A percentile compares a stretch with the other conserved stretches of the same genome.
Evolutionary conservation across 2,329 filamentous ascomycete genomes (phyloP).

Genomic region (Metarhizium guizhouense): DNA sequence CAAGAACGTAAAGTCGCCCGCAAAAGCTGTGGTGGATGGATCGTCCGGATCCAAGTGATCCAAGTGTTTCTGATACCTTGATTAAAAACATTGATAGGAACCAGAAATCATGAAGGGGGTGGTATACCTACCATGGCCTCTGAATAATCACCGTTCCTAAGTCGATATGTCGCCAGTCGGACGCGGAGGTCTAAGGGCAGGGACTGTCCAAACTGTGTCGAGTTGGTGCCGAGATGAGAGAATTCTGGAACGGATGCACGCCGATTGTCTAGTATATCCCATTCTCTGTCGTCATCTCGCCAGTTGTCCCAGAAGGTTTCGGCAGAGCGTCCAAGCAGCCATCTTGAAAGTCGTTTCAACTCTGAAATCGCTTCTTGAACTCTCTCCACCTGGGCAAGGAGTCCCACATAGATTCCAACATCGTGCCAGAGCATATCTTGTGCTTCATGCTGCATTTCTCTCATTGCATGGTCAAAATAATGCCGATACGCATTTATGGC

Average conservation of each 20-base stretch:
- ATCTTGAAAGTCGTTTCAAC: slow-evolving; percentile 66
- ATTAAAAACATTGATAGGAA: slow-evolving; percentile 6
- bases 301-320: slow-evolving; percentile 72
- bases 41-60: slow-evolving; percentile 60
- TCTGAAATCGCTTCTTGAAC: slow-evolving; percentile 58
- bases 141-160: slow-evolving; percentile 55
- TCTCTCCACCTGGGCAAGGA: slow-evolving; percentile 57
- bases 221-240: slow-evolving; percentile 40
- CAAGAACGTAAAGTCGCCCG: slow-evolving; percentile 68
- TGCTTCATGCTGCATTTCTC: slow-evolving; percentile 21
- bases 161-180: slow-evolving; percentile 75
- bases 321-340: slow-evolving; percentile 66
- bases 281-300: slow-evolving; percentile 75
- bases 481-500: slow-evolving; percentile 40
- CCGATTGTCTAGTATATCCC: slow-evolving; percentile 67
- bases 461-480: slow-evolving; percentile 34
- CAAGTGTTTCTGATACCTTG: slow-evolving; percentile 47
- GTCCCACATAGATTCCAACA: slow-evolving; percentile 74
- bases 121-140: slow-evolving; percentile 61
- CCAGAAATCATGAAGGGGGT: background rate
- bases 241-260: slow-evolving; percentile 56
- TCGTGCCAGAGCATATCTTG: slow-evolving; percentile 62
- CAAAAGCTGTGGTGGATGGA: slow-evolving; percentile 28
- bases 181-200: slow-evolving; percentile 76
- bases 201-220: slow-evolving; percentile 57